These are phyloP conservation scores for Botryotinia globosa DNA, from an alignment of 2,329 filamentous ascomycete species.

Conservation along the genomic window DNA sequence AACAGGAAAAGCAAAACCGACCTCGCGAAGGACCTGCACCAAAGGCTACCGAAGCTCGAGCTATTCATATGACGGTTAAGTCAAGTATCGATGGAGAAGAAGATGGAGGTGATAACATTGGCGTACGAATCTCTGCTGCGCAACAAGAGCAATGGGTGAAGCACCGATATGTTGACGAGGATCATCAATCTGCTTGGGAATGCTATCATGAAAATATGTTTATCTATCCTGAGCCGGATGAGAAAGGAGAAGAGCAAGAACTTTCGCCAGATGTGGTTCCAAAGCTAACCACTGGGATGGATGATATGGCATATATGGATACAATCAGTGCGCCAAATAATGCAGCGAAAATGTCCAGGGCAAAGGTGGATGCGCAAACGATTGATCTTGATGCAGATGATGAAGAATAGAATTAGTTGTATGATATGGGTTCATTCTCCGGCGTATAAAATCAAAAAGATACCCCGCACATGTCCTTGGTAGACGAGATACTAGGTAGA, in stretches of 20 bases:
- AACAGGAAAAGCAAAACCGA: slow-evolving; percentile 53
- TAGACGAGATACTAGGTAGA: slow-evolving; percentile 15
- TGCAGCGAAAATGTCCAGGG: slow-evolving; percentile 34
- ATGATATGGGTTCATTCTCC: slow-evolving; percentile 26
- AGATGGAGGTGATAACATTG: slow-evolving; percentile 67
- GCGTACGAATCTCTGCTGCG: slow-evolving; percentile 70
- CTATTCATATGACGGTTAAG: slow-evolving; percentile 86
- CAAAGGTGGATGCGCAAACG: slow-evolving; percentile 30
- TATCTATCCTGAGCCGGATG: slow-evolving; percentile 26
- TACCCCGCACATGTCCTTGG: slow-evolving; percentile 30
- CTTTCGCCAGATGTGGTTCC: slow-evolving; percentile 30
- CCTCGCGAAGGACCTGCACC: slow-evolving; percentile 38
- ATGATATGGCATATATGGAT: slow-evolving; percentile 60
- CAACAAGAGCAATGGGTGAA: slow-evolving; percentile 80
- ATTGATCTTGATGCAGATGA: slow-evolving; percentile 13
- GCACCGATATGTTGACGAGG: slow-evolving; percentile 79
- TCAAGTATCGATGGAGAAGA: slow-evolving; percentile 65
- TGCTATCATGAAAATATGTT: slow-evolving; percentile 74
- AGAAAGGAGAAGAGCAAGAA: slow-evolving; percentile 22
- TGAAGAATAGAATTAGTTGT: slow-evolving; percentile 15
- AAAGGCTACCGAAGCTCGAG: slow-evolving; percentile 56
- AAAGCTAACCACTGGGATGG: slow-evolving; percentile 51
- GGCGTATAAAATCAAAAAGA: slow-evolving; percentile 30
- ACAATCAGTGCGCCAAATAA: slow-evolving; percentile 54
- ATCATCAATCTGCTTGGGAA: slow-evolving; percentile 71